Conservation (phyloP, 805 yeast genomes). For the Metschnikowia proteae region DNA sequence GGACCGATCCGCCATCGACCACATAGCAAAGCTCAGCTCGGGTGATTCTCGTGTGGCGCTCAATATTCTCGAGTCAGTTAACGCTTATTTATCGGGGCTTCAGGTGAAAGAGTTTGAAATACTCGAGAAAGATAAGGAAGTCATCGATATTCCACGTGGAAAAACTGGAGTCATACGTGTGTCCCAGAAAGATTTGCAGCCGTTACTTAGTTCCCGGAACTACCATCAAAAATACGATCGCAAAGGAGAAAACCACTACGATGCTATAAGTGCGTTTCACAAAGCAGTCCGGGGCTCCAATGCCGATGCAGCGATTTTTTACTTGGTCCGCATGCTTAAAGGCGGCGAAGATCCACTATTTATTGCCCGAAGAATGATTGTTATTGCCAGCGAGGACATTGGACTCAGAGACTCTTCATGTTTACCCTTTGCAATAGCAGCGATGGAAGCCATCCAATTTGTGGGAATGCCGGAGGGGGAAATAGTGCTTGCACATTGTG, state of each 20-base stretch:
- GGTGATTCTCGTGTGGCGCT: conserved; percentile 90
- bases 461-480: conserved; percentile 96
- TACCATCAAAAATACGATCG: conserved; percentile 67
- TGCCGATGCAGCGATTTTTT: conserved; percentile 85
- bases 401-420: conserved; percentile 83
- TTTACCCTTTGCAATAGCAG: conserved; percentile 80
- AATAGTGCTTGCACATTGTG: conserved; percentile 84
- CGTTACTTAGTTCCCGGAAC: conserved; percentile 40
- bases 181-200: conserved; percentile 37
- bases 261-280: conserved; percentile 92
- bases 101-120: conserved; percentile 17
- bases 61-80: conserved; percentile 71
- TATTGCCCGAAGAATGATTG: conserved; percentile 84
- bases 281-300: conserved; percentile 87
- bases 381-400: conserved; percentile 93
- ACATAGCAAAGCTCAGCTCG: conserved; percentile 67
- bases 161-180: conserved; percentile 38
- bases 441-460: conserved; percentile 82
- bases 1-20: conserved; percentile 54
- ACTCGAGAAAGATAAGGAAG: conserved; percentile 14
- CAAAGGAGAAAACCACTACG: conserved; percentile 90
- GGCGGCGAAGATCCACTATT: conserved; percentile 95
- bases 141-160: conserved; percentile 5
- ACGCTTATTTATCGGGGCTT: conserved; percentile 46
- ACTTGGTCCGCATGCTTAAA: conserved; percentile 79